These are phyloP conservation scores for Chernovozyma aurita DNA, from an alignment of 1,139 yeast genomes.

Conservation along the genomic window DNA sequence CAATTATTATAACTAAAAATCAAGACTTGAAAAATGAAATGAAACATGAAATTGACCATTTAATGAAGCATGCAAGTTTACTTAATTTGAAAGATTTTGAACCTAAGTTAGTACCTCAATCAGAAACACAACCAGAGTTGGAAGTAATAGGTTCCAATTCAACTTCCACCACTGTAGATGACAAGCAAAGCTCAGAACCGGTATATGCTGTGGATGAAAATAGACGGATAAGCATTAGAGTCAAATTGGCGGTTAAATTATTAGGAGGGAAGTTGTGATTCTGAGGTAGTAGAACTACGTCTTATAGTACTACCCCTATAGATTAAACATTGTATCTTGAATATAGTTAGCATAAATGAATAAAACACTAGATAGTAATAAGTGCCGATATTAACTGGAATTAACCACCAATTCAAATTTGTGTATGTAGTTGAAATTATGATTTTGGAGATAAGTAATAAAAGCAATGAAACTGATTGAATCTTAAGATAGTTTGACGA, in stretches of 20 bases:
- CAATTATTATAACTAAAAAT: constrained; percentile 70
- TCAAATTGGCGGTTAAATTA: constrained; percentile 59
- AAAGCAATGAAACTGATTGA: too few species aligned
- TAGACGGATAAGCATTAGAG: constrained; percentile 54
- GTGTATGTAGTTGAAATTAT: neutral
- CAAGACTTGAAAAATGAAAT: constrained; percentile 51
- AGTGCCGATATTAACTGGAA: constrained; percentile 23
- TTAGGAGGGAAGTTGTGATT: constrained; percentile 60
- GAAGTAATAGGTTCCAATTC: neutral
- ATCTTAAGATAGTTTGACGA: too few species aligned
- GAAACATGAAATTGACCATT: constrained; percentile 59
- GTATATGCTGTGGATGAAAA: constrained; percentile 45
- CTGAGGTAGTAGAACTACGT: neutral
- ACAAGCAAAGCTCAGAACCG: constrained; percentile 12
- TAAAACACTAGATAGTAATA: constrained; percentile 14
- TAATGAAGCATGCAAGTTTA: constrained; percentile 48
- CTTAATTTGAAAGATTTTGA: constrained; percentile 58
- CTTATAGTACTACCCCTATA: constrained; percentile 8
- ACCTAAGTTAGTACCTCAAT: constrained; percentile 26
- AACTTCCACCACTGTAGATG: neutral
- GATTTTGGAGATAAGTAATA: too few species aligned
- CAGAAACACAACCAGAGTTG: neutral
- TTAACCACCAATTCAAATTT: constrained; percentile 1
- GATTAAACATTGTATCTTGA: constrained; percentile 7
- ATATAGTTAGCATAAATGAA: constrained; percentile 3